Conservation (phyloP, 805 yeast genomes). For the Pichia sporocuriosa region DNA sequence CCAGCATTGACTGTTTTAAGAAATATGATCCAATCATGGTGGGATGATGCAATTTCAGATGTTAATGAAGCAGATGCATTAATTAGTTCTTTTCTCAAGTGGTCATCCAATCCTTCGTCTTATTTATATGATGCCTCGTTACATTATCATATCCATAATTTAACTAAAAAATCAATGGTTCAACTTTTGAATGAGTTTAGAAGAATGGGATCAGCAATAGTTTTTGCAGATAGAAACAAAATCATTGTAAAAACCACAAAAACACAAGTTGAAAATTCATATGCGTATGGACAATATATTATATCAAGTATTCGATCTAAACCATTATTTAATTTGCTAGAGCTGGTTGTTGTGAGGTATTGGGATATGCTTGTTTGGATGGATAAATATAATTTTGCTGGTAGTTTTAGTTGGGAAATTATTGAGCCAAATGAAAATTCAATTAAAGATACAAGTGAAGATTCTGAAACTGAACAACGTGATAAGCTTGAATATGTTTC, state of each 20-base stretch:
- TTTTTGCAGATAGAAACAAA: constrained; percentile 75
- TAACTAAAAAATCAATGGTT: constrained; percentile 73
- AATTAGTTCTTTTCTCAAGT: constrained; percentile 71
- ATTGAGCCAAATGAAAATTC: constrained; percentile 25
- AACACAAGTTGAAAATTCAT: constrained; percentile 74
- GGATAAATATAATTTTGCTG: constrained; percentile 86
- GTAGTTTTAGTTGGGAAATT: constrained; percentile 47
- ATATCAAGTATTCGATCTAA: constrained; percentile 71
- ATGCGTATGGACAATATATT: constrained; percentile 83
- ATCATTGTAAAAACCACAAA: constrained; percentile 69
- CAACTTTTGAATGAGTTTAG: constrained; percentile 77
- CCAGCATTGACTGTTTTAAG: constrained; percentile 68
- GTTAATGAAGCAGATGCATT: constrained; percentile 66
- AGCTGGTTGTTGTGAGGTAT: constrained; percentile 62
- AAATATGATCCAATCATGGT: constrained; percentile 77
- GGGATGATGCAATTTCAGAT: constrained; percentile 78
- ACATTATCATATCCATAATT: constrained; percentile 80
- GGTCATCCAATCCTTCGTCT: constrained; percentile 80
- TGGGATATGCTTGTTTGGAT: constrained; percentile 97
- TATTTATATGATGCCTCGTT: constrained; percentile 68
- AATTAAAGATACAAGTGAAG: not conserved
- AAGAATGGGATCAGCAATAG: constrained; percentile 68
- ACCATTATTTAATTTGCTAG: constrained; percentile 78
- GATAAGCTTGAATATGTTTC: constrained; percentile 45
- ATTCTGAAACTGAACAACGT: constrained; percentile 12